Evolutionary conservation across 768 basidiomycete species (phyloP).

Genomic region (Austroboletus eburneus): DNA sequence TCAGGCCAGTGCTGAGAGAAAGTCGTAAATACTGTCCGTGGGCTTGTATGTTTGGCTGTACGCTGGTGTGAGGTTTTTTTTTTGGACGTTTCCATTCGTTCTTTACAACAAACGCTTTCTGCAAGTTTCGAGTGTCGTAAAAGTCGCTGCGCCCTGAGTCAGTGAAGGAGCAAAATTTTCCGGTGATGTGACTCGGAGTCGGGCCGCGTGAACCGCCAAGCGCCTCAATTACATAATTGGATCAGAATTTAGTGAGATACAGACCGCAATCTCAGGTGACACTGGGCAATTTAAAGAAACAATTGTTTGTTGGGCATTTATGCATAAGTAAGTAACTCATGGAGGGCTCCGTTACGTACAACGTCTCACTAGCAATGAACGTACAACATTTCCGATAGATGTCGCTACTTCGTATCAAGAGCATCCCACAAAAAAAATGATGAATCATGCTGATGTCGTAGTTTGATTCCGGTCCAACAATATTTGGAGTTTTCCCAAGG

Average conservation of each 20-base stretch:
- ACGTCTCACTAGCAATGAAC: conserved; percentile 18
- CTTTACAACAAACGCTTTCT: conserved; percentile 15
- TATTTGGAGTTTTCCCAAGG: conserved; percentile 58
- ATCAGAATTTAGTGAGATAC: too few relatives aligned
- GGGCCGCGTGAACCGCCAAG: too few relatives aligned
- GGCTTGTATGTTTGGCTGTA: conserved; percentile 4
- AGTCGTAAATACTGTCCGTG: conserved; percentile 3
- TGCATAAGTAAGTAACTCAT: conserved; percentile 2
- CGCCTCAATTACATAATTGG: too few relatives aligned
- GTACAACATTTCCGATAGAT: conserved; percentile 28
- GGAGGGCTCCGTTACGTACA: conserved; percentile 2
- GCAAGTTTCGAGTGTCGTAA: too few relatives aligned
- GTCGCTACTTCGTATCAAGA: conserved; percentile 19
- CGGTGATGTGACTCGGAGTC: too few relatives aligned
- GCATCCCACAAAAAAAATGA: conserved; percentile 10
- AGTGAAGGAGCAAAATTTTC: too few relatives aligned
- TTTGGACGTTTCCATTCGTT: conserved; percentile 20
- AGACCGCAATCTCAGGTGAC: too few relatives aligned
- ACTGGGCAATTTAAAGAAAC: too few relatives aligned
- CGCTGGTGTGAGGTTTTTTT: conserved; percentile 12
- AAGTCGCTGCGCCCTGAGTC: too few relatives aligned
- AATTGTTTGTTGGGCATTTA: conserved; percentile 10
- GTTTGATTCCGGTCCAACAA: conserved; percentile 29
- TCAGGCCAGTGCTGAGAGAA: conserved; percentile 51
- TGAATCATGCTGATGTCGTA: conserved; percentile 12